Evolutionary conservation across 768 basidiomycete genomes (phyloP), one percentile per base, ranked within the genome.

Genomic region (Agrocybe pediades): DNA sequence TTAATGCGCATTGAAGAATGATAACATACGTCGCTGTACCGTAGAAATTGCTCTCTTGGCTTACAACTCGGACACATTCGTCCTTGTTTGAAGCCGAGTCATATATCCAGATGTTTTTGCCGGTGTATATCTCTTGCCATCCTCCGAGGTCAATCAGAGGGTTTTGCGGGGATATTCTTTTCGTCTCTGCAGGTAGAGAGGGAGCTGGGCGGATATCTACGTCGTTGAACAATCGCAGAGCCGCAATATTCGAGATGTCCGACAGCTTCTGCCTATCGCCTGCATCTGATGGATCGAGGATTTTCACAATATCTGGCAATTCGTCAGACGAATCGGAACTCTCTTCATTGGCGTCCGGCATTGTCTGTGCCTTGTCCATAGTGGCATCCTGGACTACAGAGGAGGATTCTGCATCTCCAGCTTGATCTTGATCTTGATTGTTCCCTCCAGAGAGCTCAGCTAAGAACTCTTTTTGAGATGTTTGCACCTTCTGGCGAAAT

Each of bases 41-140:
- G 60, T 90, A 90, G 56, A 84, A 68, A 56, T 84, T 81, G n/a
- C 81, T 78, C 49, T 72, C 62, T 57, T 79, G 81, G 62, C 77
- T 82, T 9, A 92, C 81, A n/a, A 88, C 72, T 43, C 88, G 78
- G 48, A 79, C 85, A 55, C 83, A 88, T 55, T 80, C 80, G 67
- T 92, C 89, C 13, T 47, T 50, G 62, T 88, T 88, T 9, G 88
- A 90, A 58, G 68, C 71, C 6, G 73, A 61, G 62, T 92, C 90
- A 62, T 90, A 92, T 47, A 92, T 78, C 90, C 90, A 92, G 20
- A 92, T 59, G 26, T 75, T 79, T 60, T 81, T 79, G 9, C 90
- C 90, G 2, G 65, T 63, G 63, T 92, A 92, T 15, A 84, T 74
- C 66, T 92, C 90, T 68, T 91, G 90, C 80, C 82, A 84, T 2